Percentiles rank a stretch among this genome's conserved stretches.
phyloP scores from a whole-genome alignment of 345 rosid species.

The Salix arbutifolia region DNA sequence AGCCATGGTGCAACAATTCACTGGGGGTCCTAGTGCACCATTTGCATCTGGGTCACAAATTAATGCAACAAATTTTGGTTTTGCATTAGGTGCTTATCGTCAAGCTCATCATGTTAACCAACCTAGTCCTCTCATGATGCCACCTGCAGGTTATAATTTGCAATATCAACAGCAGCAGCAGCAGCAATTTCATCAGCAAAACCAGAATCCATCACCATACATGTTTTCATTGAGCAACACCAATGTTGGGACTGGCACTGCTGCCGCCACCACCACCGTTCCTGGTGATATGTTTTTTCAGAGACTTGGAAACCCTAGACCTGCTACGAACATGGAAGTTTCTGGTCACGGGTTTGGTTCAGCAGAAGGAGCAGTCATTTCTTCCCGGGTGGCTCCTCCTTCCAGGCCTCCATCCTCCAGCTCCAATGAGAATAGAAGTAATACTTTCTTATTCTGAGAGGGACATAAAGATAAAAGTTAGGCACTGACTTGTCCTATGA shows the following conservation, averaged over 20 bases:
- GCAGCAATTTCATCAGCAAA: slow-evolving; percentile 25
- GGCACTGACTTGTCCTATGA: slow-evolving; percentile 27
- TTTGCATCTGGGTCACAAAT: slow-evolving; percentile 38
- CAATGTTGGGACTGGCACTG: background rate
- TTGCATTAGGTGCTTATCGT: slow-evolving; percentile 21
- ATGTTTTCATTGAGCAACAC: slow-evolving; percentile 40
- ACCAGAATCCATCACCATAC: slow-evolving; percentile 15
- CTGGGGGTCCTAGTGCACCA: slow-evolving; percentile 72
- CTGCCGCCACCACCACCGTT: background rate
- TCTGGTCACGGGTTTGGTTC: slow-evolving; percentile 6
- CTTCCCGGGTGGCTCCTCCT: slow-evolving; percentile 18
- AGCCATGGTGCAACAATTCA: slow-evolving; percentile 95
- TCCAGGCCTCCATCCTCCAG: slow-evolving; percentile 13
- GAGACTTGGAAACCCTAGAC: slow-evolving; percentile 30
- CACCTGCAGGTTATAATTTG: slow-evolving; percentile 17
- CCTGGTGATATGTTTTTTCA: slow-evolving; percentile 25
- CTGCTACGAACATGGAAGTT: slow-evolving; percentile 9
- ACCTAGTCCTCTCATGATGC: slow-evolving; percentile 15
- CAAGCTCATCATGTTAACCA: slow-evolving; percentile 12
- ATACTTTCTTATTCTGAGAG: slow-evolving; percentile 40
- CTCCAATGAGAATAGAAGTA: slow-evolving; percentile 36
- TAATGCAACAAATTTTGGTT: slow-evolving; percentile 19
- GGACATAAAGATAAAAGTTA: slow-evolving; percentile 28
- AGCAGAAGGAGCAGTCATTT: slow-evolving; percentile 12
- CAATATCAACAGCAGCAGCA: slow-evolving; percentile 27